phyloP scores from a whole-genome alignment of 1,139 yeast species.

The Candida sanyaensis region DNA sequence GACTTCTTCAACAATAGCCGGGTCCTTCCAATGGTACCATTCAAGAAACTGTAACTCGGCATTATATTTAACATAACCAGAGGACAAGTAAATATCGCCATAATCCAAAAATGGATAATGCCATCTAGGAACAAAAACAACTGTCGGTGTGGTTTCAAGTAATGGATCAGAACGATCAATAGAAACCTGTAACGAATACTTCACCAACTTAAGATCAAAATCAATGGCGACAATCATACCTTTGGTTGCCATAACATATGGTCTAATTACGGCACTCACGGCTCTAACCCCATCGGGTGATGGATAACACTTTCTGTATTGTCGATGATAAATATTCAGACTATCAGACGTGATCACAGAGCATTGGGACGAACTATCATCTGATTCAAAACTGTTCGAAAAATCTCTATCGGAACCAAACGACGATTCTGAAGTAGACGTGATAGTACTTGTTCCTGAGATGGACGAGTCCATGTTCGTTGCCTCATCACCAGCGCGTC shows the following conservation, averaged over 20 bases:
- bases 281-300: slow-evolving; percentile 70
- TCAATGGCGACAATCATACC: slow-evolving; percentile 55
- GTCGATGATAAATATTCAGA: slow-evolving; percentile 25
- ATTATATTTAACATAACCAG: slow-evolving; percentile 59
- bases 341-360: slow-evolving; percentile 21
- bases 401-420: slow-evolving; percentile 3
- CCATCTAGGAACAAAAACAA: slow-evolving; percentile 68
- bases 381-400: slow-evolving; percentile 8
- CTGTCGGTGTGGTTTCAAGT: slow-evolving; percentile 41
- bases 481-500: background rate
- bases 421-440: slow-evolving; percentile 4
- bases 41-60: slow-evolving; percentile 55
- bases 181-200: slow-evolving; percentile 49
- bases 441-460: slow-evolving; percentile 6
- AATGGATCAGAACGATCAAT: slow-evolving; percentile 15
- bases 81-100: slow-evolving; percentile 45
- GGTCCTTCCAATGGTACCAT: slow-evolving; percentile 60
- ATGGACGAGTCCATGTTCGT: slow-evolving; percentile 9
- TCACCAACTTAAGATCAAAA: slow-evolving; percentile 52
- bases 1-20: slow-evolving; percentile 1
- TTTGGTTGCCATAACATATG: slow-evolving; percentile 61
- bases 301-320: slow-evolving; percentile 31
- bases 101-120: slow-evolving; percentile 58
- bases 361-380: slow-evolving; percentile 9
- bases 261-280: slow-evolving; percentile 68